Conservation (phyloP, 1,139 yeast species). For the Kluyveromyces sp. region DNA sequence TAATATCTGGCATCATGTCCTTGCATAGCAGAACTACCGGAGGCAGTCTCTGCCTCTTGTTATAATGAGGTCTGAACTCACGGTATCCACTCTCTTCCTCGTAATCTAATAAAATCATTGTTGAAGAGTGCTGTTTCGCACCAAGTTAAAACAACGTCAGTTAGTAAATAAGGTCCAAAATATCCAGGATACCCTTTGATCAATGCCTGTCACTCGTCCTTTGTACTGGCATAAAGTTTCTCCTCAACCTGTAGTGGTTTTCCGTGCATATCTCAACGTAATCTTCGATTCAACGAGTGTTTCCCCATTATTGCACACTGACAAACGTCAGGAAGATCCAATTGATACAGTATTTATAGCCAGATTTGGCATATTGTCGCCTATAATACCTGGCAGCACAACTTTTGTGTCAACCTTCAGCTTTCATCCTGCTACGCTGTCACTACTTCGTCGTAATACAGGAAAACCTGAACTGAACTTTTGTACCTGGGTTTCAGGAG, state of each 20-base stretch:
- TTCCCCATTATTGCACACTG: too few relatives aligned
- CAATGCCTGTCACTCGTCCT: too few relatives aligned
- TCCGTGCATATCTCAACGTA: too few relatives aligned
- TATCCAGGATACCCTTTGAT: too few relatives aligned
- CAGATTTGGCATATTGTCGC: too few relatives aligned
- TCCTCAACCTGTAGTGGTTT: too few relatives aligned
- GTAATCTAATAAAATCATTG: constrained; percentile 23
- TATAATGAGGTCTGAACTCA: constrained; percentile 29
- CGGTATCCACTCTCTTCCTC: constrained; percentile 30
- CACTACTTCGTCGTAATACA: not conserved
- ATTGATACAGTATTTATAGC: too few relatives aligned
- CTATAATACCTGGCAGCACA: not conserved
- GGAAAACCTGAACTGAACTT: too few relatives aligned
- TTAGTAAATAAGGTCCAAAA: not conserved
- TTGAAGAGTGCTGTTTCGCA: not conserved
- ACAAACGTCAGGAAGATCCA: too few relatives aligned
- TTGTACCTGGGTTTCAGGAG: too few relatives aligned
- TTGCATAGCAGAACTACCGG: constrained; percentile 37
- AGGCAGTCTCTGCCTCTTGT: constrained; percentile 34
- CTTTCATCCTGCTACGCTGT: not conserved
- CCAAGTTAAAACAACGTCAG: not conserved
- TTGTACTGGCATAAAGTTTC: too few relatives aligned
- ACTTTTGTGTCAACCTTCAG: not conserved
- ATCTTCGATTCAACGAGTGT: too few relatives aligned
- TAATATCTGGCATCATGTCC: constrained; percentile 45